Base-by-base conservation (phyloP, 768 basidiomycete genomes). In the Chalciporus pseudorubinellus region DNA sequence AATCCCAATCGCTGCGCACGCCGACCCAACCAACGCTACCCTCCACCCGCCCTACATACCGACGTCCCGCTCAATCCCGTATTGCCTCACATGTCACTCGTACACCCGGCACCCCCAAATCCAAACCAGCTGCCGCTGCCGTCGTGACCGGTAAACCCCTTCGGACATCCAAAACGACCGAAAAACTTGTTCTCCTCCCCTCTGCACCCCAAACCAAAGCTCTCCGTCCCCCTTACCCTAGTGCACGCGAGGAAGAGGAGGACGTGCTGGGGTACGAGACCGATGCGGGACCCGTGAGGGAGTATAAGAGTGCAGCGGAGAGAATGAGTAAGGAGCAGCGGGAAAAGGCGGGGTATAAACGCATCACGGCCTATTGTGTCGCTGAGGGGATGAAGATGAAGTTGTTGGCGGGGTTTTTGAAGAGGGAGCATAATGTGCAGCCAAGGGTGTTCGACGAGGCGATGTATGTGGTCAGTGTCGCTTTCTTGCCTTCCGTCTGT, bases 401-500 rank as follows among this genome's bases (percentile, higher is more conserved):
- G 67, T 71, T 89, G 0, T 71, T 97, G 19, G 84, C 87, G 11
- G 83, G 85, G 2, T 95, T 94, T 63, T 65, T 97, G 65, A 95
- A 95, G 70, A 76, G 95, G 46, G 95, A 98, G 64, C 95, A 98
- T 66, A 95, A 94, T 48, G 93, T 95, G 11, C 77, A 72, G 10
- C 92, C 85, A 1, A 77, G 95, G 52, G 79, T 92, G 1, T 98
- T 92, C 58, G 95, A 97, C 66, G 95, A 98, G 70, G 94, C 93
- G 0, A 70, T 95, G 53, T 97, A 97, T 74, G 89, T 85, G 50
- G 94, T 95, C 55, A 72, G 90, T 78, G 13, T 40, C 28, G 1
- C 29, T 19, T 41, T 6, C 16, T 44, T 14, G 31, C 3, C 12
- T 9, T 34, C 7, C n/a, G n/a, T 20, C 12, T 14, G 10, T 34